phyloP scores from a whole-genome alignment of 768 basidiomycete species.

The Baorangia bicolor region DNA sequence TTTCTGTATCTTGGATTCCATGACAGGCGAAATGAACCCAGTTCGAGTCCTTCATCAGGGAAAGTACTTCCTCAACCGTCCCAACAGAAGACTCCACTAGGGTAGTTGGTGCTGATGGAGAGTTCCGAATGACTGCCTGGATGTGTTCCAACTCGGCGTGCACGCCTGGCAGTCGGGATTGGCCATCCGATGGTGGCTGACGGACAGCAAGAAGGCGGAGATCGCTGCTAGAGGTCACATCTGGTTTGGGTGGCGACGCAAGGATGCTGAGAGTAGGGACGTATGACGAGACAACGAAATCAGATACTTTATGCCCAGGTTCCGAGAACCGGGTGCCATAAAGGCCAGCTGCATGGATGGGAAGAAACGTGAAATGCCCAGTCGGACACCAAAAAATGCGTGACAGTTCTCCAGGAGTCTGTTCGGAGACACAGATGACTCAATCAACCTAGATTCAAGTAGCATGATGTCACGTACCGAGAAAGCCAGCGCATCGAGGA shows the following conservation, averaged over 20 bases:
- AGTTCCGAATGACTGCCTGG: too few species aligned
- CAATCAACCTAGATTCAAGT: neutral
- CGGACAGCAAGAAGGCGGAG: slow-evolving; percentile 3
- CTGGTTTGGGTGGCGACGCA: neutral
- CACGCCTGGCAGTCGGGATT: slow-evolving; percentile 1
- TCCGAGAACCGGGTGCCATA: too few species aligned
- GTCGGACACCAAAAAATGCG: neutral
- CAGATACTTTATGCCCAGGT: neutral
- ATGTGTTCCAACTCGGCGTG: slow-evolving; percentile 23
- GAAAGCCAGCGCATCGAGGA: neutral
- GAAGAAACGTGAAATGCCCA: neutral
- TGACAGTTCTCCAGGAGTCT: too few species aligned
- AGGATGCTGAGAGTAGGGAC: slow-evolving; percentile 26
- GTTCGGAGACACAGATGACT: neutral
- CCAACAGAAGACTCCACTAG: neutral
- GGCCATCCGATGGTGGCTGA: slow-evolving; percentile 10
- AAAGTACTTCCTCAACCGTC: neutral
- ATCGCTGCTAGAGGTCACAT: neutral
- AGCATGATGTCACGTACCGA: neutral
- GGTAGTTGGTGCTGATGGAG: neutral
- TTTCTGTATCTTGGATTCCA: slow-evolving; percentile 18
- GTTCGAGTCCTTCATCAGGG: neutral
- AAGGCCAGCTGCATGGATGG: neutral
- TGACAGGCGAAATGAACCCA: slow-evolving; percentile 34
- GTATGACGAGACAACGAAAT: slow-evolving; percentile 20